Base-by-base conservation (phyloP, 2,329 filamentous ascomycete genomes). In the Beauveria sp. region DNA sequence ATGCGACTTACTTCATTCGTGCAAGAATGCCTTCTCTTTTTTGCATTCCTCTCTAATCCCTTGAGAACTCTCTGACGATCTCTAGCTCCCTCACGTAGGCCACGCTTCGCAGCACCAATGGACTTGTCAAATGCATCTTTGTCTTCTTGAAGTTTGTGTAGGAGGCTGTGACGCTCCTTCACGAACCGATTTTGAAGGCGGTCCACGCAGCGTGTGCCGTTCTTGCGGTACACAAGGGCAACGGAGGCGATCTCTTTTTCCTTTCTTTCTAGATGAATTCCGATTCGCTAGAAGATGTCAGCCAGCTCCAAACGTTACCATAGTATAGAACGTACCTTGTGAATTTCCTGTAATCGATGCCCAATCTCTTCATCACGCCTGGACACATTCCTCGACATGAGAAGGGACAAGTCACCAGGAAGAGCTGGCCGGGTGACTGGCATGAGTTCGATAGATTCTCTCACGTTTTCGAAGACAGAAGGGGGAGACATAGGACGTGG, bases 11-110 rank as follows among this genome's bases (percentile, higher is more conserved):
- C n/a, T 41, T 60, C 51, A 12, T 46, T 47, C 14, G 16, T 28
- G 20, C n/a, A 55, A 37, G 20, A 10, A 10, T 55, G 50, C 10
- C 48, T n/a, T 18, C 58, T 50, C 43, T 48, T 60, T 5, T 47
- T 20, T 7, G 43, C 51, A 41, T 47, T 60, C 28, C 51, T 54
- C 9, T 54, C 58, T 6, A 54, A 16, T 8, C 48, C 58, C 43
- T 60, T 60, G 16, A 60, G 12, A 8, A 48, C n/a, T 9, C 30
- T 54, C 43, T 60, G 58, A 7, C 58, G 58, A 5, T 60, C 50
- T 50, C 44, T 60, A 5, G 16, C 41, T 9, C 50, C 58, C 3
- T 54, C 58, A 14, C 50, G 41, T 10, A 60, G 28, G 14, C n/a
- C 30, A 22, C 51, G 58, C 12, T 48, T 60, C 8, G 58, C 51